Percentiles rank a stretch among this genome's conserved stretches.
phyloP scores from a whole-genome alignment of 1,284 basidiomycete genomes.

The Ustilago shanxiensis region DNA sequence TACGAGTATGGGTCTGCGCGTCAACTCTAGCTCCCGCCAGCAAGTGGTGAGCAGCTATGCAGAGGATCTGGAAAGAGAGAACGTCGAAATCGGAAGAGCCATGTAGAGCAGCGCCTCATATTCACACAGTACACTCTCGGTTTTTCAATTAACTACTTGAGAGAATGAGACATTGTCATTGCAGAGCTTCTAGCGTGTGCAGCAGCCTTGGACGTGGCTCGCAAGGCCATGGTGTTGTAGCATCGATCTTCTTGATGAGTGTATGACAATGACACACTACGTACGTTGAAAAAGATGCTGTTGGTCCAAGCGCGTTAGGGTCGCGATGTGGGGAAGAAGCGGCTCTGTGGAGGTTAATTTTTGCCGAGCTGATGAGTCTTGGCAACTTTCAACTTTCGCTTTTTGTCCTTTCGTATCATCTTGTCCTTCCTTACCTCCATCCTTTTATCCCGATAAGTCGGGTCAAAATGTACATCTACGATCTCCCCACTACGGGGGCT shows the following conservation, averaged over 20 bases:
- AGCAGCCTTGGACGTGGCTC: too few species aligned
- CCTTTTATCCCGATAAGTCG: too few species aligned
- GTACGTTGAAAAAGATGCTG: not conserved
- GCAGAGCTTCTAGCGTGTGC: too few species aligned
- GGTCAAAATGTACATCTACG: conserved; percentile 59
- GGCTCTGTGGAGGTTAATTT: not conserved
- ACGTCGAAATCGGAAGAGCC: conserved; percentile 21
- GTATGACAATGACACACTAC: not conserved
- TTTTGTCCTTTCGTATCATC: not conserved
- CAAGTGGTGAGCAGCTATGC: not conserved
- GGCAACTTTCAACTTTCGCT: not conserved
- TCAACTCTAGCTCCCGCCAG: not conserved
- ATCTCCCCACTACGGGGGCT: conserved; percentile 55
- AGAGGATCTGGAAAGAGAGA: not conserved
- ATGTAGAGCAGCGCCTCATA: too few species aligned
- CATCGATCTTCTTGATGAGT: not conserved
- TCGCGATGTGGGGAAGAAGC: not conserved
- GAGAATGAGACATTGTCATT: not conserved
- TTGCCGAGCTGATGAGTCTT: not conserved
- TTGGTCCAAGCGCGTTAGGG: conserved; percentile 16
- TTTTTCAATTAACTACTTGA: too few species aligned
- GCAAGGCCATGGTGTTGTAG: too few species aligned
- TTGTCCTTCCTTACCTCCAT: too few species aligned
- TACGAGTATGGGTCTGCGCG: conserved; percentile 6
- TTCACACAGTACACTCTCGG: not conserved